Conservation (phyloP, 805 yeast species). For the Starmerella kuoi region DNA sequence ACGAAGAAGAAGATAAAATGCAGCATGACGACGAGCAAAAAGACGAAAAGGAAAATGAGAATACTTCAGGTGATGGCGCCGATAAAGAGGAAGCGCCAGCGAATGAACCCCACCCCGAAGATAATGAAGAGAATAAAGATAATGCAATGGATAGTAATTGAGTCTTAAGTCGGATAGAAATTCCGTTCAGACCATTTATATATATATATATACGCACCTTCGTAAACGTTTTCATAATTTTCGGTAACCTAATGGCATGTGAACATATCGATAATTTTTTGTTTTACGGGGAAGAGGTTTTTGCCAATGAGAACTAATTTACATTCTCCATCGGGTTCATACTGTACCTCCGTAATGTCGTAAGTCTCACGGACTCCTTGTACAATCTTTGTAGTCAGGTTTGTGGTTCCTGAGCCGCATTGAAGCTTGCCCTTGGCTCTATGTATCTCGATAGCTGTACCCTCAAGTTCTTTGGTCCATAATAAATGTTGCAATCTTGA, state of each 20-base stretch:
- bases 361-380: constrained; percentile 93
- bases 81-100: not conserved
- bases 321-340: constrained; percentile 34
- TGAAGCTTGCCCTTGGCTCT: constrained; percentile 58
- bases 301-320: constrained; percentile 72
- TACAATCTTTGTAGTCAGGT: constrained; percentile 37
- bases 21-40: not conserved
- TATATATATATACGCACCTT: no score
- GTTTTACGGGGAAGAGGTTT: constrained; percentile 30
- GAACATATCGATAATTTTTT: not conserved
- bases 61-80: not conserved
- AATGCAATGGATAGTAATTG: constrained; percentile 1
- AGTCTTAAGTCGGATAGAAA: no score
- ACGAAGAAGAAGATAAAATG: not conserved
- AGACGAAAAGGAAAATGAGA: not conserved
- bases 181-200: no score
- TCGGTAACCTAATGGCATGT: no score
- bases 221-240: no score
- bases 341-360: constrained; percentile 47
- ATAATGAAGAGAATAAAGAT: no score
- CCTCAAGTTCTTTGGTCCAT: constrained; percentile 53
- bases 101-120: not conserved
- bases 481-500: constrained; percentile 53
- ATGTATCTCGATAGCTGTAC: constrained; percentile 51
- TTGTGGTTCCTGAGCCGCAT: not conserved